These are phyloP conservation scores for Salix caprea DNA, from an alignment of 345 rosid species.

Conservation along the genomic window DNA sequence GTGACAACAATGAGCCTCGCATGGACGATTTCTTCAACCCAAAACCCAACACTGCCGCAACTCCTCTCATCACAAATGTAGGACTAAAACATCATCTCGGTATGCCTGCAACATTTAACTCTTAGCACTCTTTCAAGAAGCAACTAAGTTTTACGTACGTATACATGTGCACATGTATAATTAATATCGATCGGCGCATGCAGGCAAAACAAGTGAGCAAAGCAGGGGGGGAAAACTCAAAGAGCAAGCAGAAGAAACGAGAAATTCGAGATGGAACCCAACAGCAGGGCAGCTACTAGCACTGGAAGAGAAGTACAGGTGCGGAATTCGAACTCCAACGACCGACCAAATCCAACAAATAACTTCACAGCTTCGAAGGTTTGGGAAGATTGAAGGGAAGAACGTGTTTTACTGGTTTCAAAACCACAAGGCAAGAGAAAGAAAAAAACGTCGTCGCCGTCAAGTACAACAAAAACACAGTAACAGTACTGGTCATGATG, in stretches of 20 bases:
- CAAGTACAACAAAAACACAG: constrained; percentile 11
- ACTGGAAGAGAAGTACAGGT: constrained; percentile 16
- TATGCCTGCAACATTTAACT: neutral
- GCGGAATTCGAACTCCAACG: constrained; percentile 17
- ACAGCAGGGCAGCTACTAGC: constrained; percentile 19
- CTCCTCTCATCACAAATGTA: neutral
- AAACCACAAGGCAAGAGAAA: constrained; percentile 23
- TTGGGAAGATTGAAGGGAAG: constrained; percentile 20
- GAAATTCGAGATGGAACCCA: constrained; percentile 20
- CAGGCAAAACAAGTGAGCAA: neutral
- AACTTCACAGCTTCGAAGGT: constrained; percentile 11
- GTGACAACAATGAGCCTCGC: neutral
- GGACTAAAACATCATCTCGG: constrained; percentile 18
- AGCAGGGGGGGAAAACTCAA: neutral
- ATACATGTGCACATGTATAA: neutral
- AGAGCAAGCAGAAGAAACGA: neutral
- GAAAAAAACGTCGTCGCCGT: constrained; percentile 9
- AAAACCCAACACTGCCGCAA: constrained; percentile 6
- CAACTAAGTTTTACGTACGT: too few species aligned
- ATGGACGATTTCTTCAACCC: constrained; percentile 3
- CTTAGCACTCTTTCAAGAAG: neutral
- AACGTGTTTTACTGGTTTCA: constrained; percentile 28
- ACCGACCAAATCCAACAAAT: constrained; percentile 20
- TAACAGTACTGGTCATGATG: neutral
- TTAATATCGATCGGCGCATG: neutral